Percentiles rank a stretch among this genome's conserved stretches.
phyloP scores from a whole-genome alignment of 2,329 filamentous ascomycete genomes.

The Hortaea werneckii region DNA sequence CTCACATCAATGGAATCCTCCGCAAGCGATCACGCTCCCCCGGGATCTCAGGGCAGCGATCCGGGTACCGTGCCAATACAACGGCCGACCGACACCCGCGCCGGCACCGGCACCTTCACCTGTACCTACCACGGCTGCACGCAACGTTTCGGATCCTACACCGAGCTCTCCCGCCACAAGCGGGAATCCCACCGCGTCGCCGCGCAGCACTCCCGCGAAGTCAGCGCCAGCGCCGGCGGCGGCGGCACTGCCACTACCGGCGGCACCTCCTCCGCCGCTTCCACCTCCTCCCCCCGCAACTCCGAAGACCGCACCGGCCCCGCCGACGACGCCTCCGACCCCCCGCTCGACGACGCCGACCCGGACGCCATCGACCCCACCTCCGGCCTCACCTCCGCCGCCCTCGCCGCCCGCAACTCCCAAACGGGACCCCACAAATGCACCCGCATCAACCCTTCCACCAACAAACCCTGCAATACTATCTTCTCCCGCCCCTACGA shows the following conservation, averaged over 20 bases:
- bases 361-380: constrained; percentile 4
- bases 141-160: constrained; percentile 76
- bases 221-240: constrained; percentile 12
- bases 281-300: constrained; percentile 21
- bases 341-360: constrained; percentile 2
- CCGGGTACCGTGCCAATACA: constrained; percentile 22
- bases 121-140: constrained; percentile 92
- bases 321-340: constrained; percentile 10
- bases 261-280: constrained; percentile 28
- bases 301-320: constrained; percentile 5
- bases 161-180: constrained; percentile 88
- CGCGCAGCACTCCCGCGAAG: constrained; percentile 32
- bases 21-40: constrained; percentile 41
- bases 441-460: constrained; percentile 86
- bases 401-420: constrained; percentile 57
- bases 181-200: constrained; percentile 77
- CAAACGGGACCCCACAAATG: constrained; percentile 92
- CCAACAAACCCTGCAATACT: constrained; percentile 87
- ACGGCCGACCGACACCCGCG: constrained; percentile 54
- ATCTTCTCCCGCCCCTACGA: constrained; percentile 95
- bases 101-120: constrained; percentile 83
- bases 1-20: constrained; percentile 54
- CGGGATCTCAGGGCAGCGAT: constrained; percentile 33
- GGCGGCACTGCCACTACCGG: constrained; percentile 1
- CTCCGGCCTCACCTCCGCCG: constrained; percentile 42